Percentiles rank a stretch among this genome's conserved stretches.
phyloP scores from a whole-genome alignment of 1,284 basidiomycete species.

The Bondarzewia mesenterica region DNA sequence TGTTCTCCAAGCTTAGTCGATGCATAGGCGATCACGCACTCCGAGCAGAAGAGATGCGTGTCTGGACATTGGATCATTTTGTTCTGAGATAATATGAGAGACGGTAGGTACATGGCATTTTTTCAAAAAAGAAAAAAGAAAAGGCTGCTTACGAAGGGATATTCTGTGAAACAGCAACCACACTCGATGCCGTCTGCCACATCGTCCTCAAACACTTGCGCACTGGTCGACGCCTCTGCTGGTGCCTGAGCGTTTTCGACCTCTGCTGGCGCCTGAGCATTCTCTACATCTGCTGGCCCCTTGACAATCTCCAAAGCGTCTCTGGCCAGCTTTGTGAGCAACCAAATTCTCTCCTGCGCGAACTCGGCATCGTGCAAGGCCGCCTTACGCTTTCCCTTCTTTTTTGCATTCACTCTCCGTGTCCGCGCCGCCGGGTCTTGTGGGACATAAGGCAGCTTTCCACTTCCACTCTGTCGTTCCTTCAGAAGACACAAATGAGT shows the following conservation, averaged over 20 bases:
- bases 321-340: constrained; percentile 25
- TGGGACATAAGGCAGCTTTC: constrained; percentile 29
- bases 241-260: constrained; percentile 4
- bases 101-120: background rate
- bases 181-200: constrained; percentile 63
- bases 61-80: constrained; percentile 83
- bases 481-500: constrained; percentile 39
- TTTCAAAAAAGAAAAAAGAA: background rate
- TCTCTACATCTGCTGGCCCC: constrained; percentile 16
- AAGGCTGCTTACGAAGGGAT: constrained; percentile 52
- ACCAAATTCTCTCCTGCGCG: constrained; percentile 35
- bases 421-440: constrained; percentile 25
- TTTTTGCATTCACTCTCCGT: constrained; percentile 16
- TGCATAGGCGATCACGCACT: constrained; percentile 33
- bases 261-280: too few relatives aligned
- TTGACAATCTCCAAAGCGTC: constrained; percentile 22
- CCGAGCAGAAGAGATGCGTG: constrained; percentile 46
- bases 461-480: constrained; percentile 22
- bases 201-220: constrained; percentile 28
- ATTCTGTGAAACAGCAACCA: constrained; percentile 73
- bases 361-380: constrained; percentile 25
- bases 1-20: constrained; percentile 27
- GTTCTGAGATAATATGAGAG: constrained; percentile 33
- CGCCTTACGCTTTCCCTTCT: constrained; percentile 29
- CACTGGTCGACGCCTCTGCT: background rate